Conservation (phyloP, 2,329 filamentous ascomycete genomes). For the Rugonectria rugulosa region DNA sequence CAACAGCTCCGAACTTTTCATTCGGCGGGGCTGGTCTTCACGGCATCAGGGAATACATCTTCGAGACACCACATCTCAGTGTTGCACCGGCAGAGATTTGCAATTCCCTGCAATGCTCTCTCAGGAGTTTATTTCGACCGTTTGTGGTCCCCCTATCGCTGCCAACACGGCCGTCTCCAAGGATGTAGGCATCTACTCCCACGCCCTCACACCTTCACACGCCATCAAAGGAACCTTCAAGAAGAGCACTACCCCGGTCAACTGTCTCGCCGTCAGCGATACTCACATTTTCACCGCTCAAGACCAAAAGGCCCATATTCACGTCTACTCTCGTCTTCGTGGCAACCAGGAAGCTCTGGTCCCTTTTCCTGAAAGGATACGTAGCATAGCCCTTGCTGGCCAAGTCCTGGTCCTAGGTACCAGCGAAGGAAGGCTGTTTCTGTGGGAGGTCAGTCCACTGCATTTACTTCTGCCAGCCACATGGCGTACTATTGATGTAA, state of each 20-base stretch:
- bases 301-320: constrained; percentile 87
- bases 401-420: constrained; percentile 83
- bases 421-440: constrained; percentile 81
- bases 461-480: constrained; percentile 28
- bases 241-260: constrained; percentile 83
- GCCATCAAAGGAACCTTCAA: constrained; percentile 84
- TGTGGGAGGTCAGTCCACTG: constrained; percentile 81
- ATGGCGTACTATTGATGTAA: constrained; percentile 19
- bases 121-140: constrained; percentile 66
- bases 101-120: constrained; percentile 57
- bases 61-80: neutral
- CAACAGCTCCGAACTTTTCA: neutral
- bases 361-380: constrained; percentile 87
- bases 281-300: constrained; percentile 93
- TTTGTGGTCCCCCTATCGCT: constrained; percentile 64
- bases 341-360: constrained; percentile 89
- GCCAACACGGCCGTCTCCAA: constrained; percentile 72
- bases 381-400: constrained; percentile 75
- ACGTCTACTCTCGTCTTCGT: constrained; percentile 86
- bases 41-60: neutral
- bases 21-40: neutral
- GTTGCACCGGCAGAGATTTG: constrained; percentile 1
- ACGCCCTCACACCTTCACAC: constrained; percentile 80
- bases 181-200: constrained; percentile 87
- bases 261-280: constrained; percentile 80